Evolutionary conservation across 2,329 filamentous ascomycete species (phyloP).

Genomic region (Penicillium fuscoglaucum): DNA sequence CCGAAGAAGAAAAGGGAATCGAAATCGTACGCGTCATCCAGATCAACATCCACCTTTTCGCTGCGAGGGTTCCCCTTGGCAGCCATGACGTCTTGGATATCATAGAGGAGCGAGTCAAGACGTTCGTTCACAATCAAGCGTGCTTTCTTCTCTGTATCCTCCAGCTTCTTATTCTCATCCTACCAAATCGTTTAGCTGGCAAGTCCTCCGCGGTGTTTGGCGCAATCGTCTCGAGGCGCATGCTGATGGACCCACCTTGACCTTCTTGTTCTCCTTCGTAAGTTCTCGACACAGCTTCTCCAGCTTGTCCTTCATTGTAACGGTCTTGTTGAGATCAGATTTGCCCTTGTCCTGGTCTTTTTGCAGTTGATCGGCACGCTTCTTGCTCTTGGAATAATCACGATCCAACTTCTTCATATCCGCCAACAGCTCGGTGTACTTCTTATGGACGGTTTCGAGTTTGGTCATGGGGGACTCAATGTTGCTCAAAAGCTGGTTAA

Average conservation of each 20-base stretch:
- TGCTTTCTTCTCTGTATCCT: constrained; percentile 80
- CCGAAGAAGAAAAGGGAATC: constrained; percentile 1
- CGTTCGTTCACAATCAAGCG: constrained; percentile 82
- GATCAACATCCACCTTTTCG: constrained; percentile 78
- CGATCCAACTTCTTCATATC: constrained; percentile 96
- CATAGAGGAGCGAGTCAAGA: constrained; percentile 74
- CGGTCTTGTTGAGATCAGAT: constrained; percentile 85
- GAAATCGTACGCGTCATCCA: constrained; percentile 78
- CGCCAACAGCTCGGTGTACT: constrained; percentile 84
- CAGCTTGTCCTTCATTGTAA: constrained; percentile 89
- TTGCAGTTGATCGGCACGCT: constrained; percentile 87
- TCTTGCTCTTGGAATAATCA: constrained; percentile 94
- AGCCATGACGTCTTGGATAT: constrained; percentile 84
- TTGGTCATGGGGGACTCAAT: constrained; percentile 92
- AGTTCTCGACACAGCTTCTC: constrained; percentile 95
- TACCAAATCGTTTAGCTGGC: constrained; percentile 37
- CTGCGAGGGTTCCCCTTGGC: constrained; percentile 81
- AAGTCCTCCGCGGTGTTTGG: constrained; percentile 2
- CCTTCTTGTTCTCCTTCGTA: constrained; percentile 95
- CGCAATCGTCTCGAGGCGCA: background rate
- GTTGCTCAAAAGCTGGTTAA: constrained; percentile 77
- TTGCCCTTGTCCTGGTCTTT: constrained; percentile 93
- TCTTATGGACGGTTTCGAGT: constrained; percentile 85
- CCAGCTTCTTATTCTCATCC: constrained; percentile 91
- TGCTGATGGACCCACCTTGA: constrained; percentile 67